These are phyloP conservation scores for Eustoma russellianum DNA, from an alignment of 257 asterid genomes.

Conservation along the genomic window DNA sequence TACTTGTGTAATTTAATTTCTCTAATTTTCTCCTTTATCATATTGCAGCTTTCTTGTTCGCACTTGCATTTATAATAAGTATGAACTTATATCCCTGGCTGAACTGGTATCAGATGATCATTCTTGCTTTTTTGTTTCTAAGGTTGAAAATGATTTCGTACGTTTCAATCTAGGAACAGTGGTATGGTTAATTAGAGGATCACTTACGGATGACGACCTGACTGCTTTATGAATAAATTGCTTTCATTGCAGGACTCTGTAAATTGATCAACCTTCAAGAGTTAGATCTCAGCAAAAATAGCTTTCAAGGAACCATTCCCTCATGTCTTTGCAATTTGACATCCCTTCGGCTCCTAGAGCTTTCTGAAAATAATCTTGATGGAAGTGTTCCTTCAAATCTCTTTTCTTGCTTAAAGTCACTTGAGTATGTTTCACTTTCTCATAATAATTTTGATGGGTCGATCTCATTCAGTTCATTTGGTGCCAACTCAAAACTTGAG, in stretches of 20 bases:
- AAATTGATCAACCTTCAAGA: conserved; percentile 17
- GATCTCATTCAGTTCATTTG: conserved; percentile 15
- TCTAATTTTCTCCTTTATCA: not conserved
- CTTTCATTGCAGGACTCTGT: conserved; percentile 19
- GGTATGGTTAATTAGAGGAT: not conserved
- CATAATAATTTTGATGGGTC: conserved; percentile 17
- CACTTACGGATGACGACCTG: not conserved
- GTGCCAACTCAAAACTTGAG: conserved; percentile 20
- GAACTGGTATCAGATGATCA: not conserved
- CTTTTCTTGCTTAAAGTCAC: conserved; percentile 11
- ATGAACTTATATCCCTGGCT: not conserved
- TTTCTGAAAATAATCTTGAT: conserved; percentile 9
- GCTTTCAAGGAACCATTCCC: conserved; percentile 13
- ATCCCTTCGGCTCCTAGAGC: conserved; percentile 13
- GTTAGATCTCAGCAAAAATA: conserved; percentile 18
- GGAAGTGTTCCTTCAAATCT: conserved; percentile 15
- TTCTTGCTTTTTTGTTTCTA: not conserved
- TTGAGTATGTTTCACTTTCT: conserved; percentile 23
- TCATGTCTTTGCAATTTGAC: conserved; percentile 25
- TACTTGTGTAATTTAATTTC: conserved; percentile 1
- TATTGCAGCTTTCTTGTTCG: not conserved
- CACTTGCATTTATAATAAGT: too few species aligned
- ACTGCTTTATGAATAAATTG: not conserved
- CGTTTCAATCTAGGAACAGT: too few species aligned
- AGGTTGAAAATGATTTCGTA: too few species aligned